These are phyloP conservation scores for Aspergillus nidulans DNA, from an alignment of 495 filamentous ascomycete species.

Conservation along the genomic window DNA sequence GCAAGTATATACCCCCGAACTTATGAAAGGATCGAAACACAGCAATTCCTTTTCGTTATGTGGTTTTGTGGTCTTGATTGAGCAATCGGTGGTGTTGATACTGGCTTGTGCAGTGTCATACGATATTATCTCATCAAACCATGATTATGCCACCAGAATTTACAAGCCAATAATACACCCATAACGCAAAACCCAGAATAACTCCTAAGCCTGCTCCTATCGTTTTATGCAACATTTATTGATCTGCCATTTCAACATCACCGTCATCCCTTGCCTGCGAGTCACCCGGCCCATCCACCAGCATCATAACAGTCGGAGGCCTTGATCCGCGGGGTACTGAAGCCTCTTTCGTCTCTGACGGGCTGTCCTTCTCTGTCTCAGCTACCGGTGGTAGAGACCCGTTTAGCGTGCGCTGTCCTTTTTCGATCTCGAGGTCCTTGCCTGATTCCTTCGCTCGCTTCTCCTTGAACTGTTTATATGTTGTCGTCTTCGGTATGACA, in stretches of 20 bases:
- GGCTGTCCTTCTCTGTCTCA: slow-evolving; percentile 30
- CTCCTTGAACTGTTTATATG: slow-evolving; percentile 75
- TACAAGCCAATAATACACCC: slow-evolving; percentile 5
- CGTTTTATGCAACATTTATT: slow-evolving; percentile 19
- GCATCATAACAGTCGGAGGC: slow-evolving; percentile 32
- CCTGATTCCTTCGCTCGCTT: slow-evolving; percentile 47
- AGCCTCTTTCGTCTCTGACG: slow-evolving; percentile 17
- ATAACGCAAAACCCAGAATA: slow-evolving; percentile 17
- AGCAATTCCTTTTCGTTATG: too few species aligned
- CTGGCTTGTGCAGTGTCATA: background rate
- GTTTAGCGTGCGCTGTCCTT: slow-evolving; percentile 52
- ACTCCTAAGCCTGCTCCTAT: slow-evolving; percentile 19
- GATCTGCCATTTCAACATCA: slow-evolving; percentile 47
- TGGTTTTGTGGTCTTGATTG: background rate
- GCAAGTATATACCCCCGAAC: background rate
- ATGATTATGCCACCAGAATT: slow-evolving; percentile 2
- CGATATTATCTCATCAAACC: background rate
- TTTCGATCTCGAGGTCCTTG: slow-evolving; percentile 42
- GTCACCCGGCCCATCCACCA: slow-evolving; percentile 36
- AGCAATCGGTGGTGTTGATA: background rate
- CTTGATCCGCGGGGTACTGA: slow-evolving; percentile 22
- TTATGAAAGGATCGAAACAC: background rate
- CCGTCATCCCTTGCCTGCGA: slow-evolving; percentile 23
- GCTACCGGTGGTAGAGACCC: slow-evolving; percentile 21
- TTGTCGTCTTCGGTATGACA: slow-evolving; percentile 78